Evolutionary conservation across 192 early-diverging fungal genomes (phyloP).

Genomic region (Linnemannia exigua): DNA sequence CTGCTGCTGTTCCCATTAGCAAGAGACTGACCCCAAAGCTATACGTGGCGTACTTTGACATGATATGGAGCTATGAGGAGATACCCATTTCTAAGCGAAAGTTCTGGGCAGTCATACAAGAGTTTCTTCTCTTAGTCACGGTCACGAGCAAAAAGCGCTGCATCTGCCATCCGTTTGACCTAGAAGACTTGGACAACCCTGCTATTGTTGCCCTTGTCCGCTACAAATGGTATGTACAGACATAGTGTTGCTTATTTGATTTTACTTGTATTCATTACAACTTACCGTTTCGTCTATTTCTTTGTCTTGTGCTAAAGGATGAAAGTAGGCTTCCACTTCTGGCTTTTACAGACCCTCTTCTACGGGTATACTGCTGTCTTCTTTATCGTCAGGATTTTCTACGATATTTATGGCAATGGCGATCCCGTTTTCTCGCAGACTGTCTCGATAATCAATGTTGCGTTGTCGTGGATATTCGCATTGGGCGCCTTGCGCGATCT

Average conservation of each 20-base stretch:
- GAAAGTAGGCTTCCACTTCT: background rate
- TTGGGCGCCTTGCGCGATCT: background rate
- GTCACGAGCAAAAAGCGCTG: background rate
- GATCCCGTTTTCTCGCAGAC: no score
- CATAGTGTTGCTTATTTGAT: background rate
- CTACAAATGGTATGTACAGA: background rate
- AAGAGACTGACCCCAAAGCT: background rate
- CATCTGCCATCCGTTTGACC: background rate
- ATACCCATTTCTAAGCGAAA: background rate
- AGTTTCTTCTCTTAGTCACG: background rate
- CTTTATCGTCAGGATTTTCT: background rate
- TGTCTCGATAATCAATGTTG: background rate
- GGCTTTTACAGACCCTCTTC: background rate
- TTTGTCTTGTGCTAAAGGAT: background rate
- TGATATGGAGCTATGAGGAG: background rate
- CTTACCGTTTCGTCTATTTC: no score
- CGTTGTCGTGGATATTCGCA: background rate
- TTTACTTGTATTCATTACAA: no score
- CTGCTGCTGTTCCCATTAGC: no score
- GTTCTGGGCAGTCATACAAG: no score
- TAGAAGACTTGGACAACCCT: background rate
- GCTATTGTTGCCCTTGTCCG: background rate
- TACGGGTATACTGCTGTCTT: background rate
- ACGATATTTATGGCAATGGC: no score
- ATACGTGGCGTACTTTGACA: background rate